phyloP scores from a whole-genome alignment of 169 alveolate species.

The Eimeria sp. region DNA sequence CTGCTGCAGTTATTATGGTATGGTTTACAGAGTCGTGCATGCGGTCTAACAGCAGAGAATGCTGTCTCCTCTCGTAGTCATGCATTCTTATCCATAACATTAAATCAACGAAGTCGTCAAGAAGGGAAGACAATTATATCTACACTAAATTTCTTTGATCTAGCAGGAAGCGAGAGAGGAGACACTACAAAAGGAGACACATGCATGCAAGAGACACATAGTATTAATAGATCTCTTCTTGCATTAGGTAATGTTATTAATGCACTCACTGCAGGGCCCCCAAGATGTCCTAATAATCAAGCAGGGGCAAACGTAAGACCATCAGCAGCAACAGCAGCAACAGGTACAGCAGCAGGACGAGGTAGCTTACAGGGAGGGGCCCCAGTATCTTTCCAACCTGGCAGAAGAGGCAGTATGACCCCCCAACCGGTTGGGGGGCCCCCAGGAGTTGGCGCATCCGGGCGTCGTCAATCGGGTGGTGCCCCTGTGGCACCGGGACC shows the following conservation, averaged over 20 bases:
- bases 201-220: conserved; percentile 95
- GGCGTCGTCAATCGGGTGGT: too few relatives aligned
- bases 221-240: conserved; percentile 94
- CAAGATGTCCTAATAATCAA: neutral
- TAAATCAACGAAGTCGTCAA: neutral
- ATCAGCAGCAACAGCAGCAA: too few relatives aligned
- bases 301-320: neutral
- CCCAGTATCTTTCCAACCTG: too few relatives aligned
- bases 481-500: too few relatives aligned
- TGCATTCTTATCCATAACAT: conserved; percentile 30
- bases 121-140: conserved; percentile 79
- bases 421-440: too few relatives aligned
- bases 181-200: conserved; percentile 91
- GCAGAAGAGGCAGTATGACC: too few relatives aligned
- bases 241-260: conserved; percentile 96
- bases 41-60: conserved; percentile 45
- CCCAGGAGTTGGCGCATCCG: too few relatives aligned
- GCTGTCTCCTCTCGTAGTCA: conserved; percentile 67
- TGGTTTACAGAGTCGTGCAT: conserved; percentile 65
- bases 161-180: conserved; percentile 98
- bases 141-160: conserved; percentile 96
- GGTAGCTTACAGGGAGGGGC: too few relatives aligned
- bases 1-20: too few relatives aligned
- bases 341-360: too few relatives aligned
- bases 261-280: conserved; percentile 89